Conservation (phyloP, 2,329 filamentous ascomycete genomes). For the Salinomyces thailandicus region DNA sequence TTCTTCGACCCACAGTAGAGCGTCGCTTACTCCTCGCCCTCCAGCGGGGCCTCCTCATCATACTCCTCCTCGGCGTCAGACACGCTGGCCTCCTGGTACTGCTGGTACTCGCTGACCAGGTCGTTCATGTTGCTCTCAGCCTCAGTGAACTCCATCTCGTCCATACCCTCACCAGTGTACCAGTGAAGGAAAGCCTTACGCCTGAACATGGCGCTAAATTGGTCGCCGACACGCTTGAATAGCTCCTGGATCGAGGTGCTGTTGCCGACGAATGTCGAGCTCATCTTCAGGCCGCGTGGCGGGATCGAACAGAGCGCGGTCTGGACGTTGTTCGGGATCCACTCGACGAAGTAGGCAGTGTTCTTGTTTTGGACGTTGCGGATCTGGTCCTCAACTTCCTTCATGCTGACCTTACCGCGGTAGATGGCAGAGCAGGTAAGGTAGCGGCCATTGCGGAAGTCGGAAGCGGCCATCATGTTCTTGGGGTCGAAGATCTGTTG, state of each 20-base stretch:
- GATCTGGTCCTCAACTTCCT: slow-evolving; percentile 99
- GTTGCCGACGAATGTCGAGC: slow-evolving; percentile 97
- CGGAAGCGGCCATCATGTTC: slow-evolving; percentile 99
- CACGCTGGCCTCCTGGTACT: slow-evolving; percentile 98
- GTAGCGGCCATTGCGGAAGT: slow-evolving; percentile 99
- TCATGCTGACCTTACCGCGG: slow-evolving; percentile 99
- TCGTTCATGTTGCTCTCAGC: slow-evolving; percentile 99
- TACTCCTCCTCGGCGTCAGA: slow-evolving; percentile 97
- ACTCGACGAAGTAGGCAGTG: slow-evolving; percentile 98
- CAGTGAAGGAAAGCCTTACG: slow-evolving; percentile 99
- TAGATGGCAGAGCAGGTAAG: slow-evolving; percentile 99
- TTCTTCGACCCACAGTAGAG: no score
- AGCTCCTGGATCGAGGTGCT: slow-evolving; percentile 99
- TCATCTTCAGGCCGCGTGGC: slow-evolving; percentile 97
- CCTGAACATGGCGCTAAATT: slow-evolving; percentile 99
- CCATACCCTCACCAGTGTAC: slow-evolving; percentile 99
- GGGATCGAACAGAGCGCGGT: slow-evolving; percentile 98
- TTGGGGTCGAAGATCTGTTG: slow-evolving; percentile 99
- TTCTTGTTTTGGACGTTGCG: slow-evolving; percentile 99
- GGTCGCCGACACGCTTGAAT: slow-evolving; percentile 99
- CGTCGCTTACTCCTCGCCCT: slow-evolving; percentile 59
- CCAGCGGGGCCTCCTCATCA: slow-evolving; percentile 67
- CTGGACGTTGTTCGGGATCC: slow-evolving; percentile 99
- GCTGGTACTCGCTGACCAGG: slow-evolving; percentile 98
- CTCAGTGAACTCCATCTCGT: slow-evolving; percentile 99